Percentiles rank a stretch among this genome's conserved stretches.
These are phyloP conservation scores for Cyathus striatus DNA, from an alignment of 768 basidiomycete species.

Conservation along the genomic window DNA sequence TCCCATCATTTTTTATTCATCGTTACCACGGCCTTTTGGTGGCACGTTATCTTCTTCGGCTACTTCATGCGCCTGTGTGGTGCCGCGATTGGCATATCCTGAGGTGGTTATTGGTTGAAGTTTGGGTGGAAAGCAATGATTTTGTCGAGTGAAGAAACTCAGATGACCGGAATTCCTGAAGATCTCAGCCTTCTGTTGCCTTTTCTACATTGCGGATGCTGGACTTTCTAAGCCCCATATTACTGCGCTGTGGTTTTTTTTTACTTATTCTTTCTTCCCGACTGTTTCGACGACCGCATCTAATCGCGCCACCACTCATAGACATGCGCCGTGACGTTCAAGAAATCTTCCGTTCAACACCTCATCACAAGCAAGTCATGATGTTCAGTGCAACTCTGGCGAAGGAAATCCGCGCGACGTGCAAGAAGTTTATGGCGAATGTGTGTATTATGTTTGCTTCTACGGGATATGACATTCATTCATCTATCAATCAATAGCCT, in stretches of 20 bases:
- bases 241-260: constrained; percentile 35
- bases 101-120: no score
- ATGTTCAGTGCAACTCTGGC: constrained; percentile 99
- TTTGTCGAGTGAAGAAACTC: no score
- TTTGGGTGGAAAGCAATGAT: no score
- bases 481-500: constrained; percentile 48
- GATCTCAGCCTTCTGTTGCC: constrained; percentile 19
- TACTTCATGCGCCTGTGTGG: no score
- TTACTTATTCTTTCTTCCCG: constrained; percentile 48
- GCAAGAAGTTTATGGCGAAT: constrained; percentile 99
- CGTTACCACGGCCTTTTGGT: constrained; percentile 36
- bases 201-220: no score
- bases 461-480: neutral
- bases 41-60: constrained; percentile 30
- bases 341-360: constrained; percentile 98
- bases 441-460: constrained; percentile 43
- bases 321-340: constrained; percentile 99
- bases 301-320: constrained; percentile 73
- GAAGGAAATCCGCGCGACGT: constrained; percentile 95
- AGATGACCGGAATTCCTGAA: no score
- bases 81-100: no score
- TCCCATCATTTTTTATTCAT: constrained; percentile 49
- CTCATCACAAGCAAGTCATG: constrained; percentile 99
- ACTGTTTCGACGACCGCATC: constrained; percentile 49
- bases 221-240: no score